These are phyloP conservation scores for Hemisphaericaspora xylanilytica DNA, from an alignment of 1,139 yeast species.

Conservation along the genomic window DNA sequence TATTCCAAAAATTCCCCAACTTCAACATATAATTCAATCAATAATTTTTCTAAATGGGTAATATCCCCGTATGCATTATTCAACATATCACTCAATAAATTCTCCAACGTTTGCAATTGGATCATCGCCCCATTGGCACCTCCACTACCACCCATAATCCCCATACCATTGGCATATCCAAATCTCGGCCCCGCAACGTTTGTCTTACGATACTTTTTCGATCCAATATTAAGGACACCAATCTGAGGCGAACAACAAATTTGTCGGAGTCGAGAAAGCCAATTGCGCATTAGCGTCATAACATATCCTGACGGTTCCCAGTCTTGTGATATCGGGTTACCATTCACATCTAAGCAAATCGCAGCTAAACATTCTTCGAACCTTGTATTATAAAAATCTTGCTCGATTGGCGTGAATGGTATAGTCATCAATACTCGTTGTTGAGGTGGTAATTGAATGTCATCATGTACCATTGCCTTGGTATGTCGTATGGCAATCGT, in stretches of 20 bases:
- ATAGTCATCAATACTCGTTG: conserved; percentile 62
- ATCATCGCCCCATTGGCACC: conserved; percentile 12
- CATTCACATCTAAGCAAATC: conserved; percentile 58
- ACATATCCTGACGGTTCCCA: conserved; percentile 50
- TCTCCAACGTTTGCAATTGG: conserved; percentile 59
- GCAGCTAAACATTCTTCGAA: conserved; percentile 61
- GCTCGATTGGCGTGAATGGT: conserved; percentile 79
- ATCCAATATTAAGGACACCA: conserved; percentile 39
- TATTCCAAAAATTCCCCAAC: conserved; percentile 67
- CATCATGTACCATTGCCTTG: conserved; percentile 74
- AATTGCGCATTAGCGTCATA: conserved; percentile 50
- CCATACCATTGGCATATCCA: conserved; percentile 8
- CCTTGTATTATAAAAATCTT: conserved; percentile 70
- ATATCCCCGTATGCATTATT: conserved; percentile 50
- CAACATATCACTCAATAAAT: conserved; percentile 64
- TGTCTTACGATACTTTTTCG: conserved; percentile 29
- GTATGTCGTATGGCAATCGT: conserved; percentile 72
- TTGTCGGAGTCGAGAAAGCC: conserved; percentile 71
- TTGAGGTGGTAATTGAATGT: conserved; percentile 77
- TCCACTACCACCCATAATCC: conserved; percentile 13
- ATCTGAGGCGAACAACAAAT: conserved; percentile 82
- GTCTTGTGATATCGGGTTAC: conserved; percentile 50
- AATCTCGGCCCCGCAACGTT: conserved; percentile 10
- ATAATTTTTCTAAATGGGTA: conserved; percentile 46
- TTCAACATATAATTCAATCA: conserved; percentile 43